phyloP scores from a whole-genome alignment of 306 rosid genomes.

The Calophaca sinica region DNA sequence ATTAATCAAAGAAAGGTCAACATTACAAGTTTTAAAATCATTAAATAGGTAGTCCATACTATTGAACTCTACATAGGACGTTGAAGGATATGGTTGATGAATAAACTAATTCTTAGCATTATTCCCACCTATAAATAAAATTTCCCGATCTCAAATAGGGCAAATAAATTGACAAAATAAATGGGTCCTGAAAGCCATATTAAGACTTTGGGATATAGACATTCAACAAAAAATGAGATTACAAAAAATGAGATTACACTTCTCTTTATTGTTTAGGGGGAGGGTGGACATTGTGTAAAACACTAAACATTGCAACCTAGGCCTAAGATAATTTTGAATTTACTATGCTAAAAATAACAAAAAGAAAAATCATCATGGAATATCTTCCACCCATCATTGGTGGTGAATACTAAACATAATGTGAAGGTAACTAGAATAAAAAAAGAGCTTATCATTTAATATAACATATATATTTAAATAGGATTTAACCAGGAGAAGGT shows the following conservation, averaged over 20 bases:
- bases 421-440: slow-evolving; percentile 11
- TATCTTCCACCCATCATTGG: slow-evolving; percentile 17
- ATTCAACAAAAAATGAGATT: not conserved
- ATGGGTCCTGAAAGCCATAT: not conserved
- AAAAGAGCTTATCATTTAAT: not conserved
- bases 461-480: not conserved
- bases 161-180: not conserved
- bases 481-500: not conserved
- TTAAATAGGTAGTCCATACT: slow-evolving; percentile 2
- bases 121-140: not conserved
- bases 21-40: slow-evolving; percentile 5
- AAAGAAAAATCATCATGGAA: slow-evolving; percentile 6
- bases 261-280: not conserved
- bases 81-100: slow-evolving; percentile 20
- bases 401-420: not conserved
- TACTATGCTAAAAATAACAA: slow-evolving; percentile 27
- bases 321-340: slow-evolving; percentile 12
- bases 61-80: slow-evolving; percentile 9
- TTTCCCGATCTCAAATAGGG: not conserved
- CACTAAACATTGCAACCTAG: not conserved
- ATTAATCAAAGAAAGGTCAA: slow-evolving; percentile 32
- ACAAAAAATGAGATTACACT: not conserved
- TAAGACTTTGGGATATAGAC: slow-evolving; percentile 10
- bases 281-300: not conserved
- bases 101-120: slow-evolving; percentile 3